A percentile compares a stretch with the other conserved stretches of the same genome.
phyloP scores from a whole-genome alignment of 257 asterid species.

The Nicotiana tomentosiformis region DNA sequence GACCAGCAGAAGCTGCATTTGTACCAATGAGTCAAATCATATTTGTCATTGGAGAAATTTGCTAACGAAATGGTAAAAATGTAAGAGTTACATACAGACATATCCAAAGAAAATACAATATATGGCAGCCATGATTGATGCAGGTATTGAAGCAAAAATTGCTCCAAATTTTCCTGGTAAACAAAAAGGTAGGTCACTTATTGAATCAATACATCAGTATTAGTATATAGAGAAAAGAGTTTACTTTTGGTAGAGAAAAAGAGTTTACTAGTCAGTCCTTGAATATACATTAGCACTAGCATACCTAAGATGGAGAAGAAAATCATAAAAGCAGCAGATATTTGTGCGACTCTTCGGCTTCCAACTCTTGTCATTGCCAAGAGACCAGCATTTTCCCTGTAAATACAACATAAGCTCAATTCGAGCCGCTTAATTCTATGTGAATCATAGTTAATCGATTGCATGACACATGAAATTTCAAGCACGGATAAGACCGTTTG shows the following conservation, averaged over 20 bases:
- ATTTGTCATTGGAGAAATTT: background rate
- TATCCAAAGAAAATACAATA: conserved; percentile 76
- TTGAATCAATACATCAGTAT: background rate
- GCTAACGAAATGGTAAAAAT: background rate
- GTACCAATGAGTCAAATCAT: background rate
- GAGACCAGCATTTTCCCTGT: conserved; percentile 78
- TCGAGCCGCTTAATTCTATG: background rate
- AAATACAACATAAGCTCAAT: background rate
- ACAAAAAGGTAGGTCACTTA: background rate
- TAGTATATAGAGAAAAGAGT: background rate
- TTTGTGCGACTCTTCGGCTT: conserved; percentile 73
- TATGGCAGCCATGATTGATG: conserved; percentile 64
- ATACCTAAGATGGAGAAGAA: conserved; percentile 65
- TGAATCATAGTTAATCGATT: background rate
- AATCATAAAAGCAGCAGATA: conserved; percentile 70
- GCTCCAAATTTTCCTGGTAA: conserved; percentile 73
- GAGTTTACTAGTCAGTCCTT: background rate
- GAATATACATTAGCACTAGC: background rate
- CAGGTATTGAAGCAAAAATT: conserved; percentile 62
- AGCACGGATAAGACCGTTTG: background rate
- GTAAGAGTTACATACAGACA: conserved; percentile 38
- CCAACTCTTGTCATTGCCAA: conserved; percentile 73
- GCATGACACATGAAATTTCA: background rate
- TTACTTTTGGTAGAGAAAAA: background rate
- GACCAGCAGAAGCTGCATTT: conserved; percentile 67